Percentiles rank a stretch among this genome's conserved stretches.
These are phyloP conservation scores for Ophiosphaerella korrae DNA, from an alignment of 2,329 filamentous ascomycete genomes.

Conservation along the genomic window DNA sequence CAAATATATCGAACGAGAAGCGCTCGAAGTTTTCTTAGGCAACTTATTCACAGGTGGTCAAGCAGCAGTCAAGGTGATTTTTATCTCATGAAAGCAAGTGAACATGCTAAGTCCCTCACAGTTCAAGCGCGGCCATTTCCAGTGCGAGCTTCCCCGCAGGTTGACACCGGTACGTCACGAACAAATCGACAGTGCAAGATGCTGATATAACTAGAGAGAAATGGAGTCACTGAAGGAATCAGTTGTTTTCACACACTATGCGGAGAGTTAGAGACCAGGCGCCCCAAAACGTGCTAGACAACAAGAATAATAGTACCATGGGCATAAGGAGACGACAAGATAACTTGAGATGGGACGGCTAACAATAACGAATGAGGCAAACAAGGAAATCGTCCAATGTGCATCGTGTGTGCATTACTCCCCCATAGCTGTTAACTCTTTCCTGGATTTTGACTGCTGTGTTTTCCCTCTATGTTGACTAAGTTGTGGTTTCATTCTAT, in stretches of 20 bases:
- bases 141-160: slow-evolving; percentile 14
- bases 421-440: too few species aligned
- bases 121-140: slow-evolving; percentile 14
- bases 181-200: background rate
- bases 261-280: background rate
- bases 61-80: slow-evolving; percentile 2
- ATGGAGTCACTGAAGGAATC: slow-evolving; percentile 2
- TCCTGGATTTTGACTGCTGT: too few species aligned
- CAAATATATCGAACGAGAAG: slow-evolving; percentile 11
- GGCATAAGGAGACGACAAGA: too few species aligned
- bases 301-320: too few species aligned
- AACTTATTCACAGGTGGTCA: slow-evolving; percentile 7
- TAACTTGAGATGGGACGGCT: too few species aligned
- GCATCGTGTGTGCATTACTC: too few species aligned
- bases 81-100: background rate
- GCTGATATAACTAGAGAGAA: slow-evolving; percentile 4
- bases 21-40: slow-evolving; percentile 7
- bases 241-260: slow-evolving; percentile 11
- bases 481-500: background rate
- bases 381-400: too few species aligned
- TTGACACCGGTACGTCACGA: slow-evolving; percentile 2
- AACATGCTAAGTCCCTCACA: slow-evolving; percentile 1
- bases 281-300: background rate
- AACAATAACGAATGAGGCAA: too few species aligned
- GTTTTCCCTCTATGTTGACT: background rate